These are phyloP conservation scores for Phylloporus rhodoxanthus DNA, from an alignment of 768 basidiomycete species.

Conservation along the genomic window DNA sequence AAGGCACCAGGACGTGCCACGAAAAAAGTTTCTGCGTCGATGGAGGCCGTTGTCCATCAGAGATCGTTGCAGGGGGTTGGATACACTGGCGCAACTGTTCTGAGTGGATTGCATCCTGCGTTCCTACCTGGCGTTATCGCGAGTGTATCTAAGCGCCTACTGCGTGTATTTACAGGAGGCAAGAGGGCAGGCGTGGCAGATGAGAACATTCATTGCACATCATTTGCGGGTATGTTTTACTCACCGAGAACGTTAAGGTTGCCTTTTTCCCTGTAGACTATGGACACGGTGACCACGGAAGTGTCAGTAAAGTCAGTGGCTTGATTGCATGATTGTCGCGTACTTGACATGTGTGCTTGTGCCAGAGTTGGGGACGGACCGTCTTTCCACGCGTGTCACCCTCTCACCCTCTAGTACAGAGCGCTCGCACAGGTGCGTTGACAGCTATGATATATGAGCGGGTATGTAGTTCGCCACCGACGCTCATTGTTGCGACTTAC, in stretches of 20 bases:
- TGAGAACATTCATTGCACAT: background rate
- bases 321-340: background rate
- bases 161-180: background rate
- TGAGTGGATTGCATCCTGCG: background rate
- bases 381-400: conserved; percentile 1
- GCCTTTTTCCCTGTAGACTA: background rate
- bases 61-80: background rate
- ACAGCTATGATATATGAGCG: background rate
- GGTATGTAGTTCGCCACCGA: background rate
- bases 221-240: background rate
- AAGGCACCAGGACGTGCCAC: background rate
- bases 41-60: background rate
- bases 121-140: background rate
- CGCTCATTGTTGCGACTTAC: background rate
- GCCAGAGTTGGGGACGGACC: background rate
- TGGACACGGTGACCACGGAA: background rate
- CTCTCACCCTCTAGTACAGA: too few species aligned
- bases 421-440: background rate
- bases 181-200: background rate
- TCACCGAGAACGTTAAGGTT: background rate
- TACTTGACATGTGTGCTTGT: background rate
- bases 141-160: background rate
- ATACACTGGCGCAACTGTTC: background rate
- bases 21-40: background rate
- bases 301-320: conserved; percentile 3